Percentiles rank a stretch among this genome's conserved stretches.
Evolutionary conservation across 1,284 basidiomycete species (phyloP).

Genomic region (Puccinia hordei): DNA sequence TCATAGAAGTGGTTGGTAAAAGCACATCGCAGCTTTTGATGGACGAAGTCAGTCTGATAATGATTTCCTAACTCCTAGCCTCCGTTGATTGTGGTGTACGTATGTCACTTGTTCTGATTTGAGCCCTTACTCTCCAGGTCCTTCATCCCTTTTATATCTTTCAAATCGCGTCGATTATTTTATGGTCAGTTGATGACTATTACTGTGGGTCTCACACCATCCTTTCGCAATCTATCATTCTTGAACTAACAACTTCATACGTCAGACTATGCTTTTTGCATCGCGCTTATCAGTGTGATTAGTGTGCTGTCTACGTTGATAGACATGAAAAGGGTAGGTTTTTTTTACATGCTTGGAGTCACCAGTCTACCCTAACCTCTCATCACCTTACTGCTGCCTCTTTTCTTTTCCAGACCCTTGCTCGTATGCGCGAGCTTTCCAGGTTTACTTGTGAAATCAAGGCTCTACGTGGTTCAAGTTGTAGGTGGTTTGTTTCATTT

Average conservation of each 20-base stretch:
- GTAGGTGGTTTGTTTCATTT: slow-evolving; percentile 62
- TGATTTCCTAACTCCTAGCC: slow-evolving; percentile 51
- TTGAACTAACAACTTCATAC: background rate
- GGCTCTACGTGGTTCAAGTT: slow-evolving; percentile 72
- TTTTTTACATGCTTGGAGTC: slow-evolving; percentile 5
- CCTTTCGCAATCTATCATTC: slow-evolving; percentile 6
- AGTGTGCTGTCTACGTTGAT: slow-evolving; percentile 85
- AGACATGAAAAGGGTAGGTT: slow-evolving; percentile 80
- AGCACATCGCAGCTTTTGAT: slow-evolving; percentile 77
- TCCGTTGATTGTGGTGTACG: background rate
- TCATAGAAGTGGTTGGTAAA: slow-evolving; percentile 89
- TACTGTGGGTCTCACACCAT: slow-evolving; percentile 52
- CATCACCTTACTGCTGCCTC: slow-evolving; percentile 46
- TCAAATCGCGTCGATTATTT: slow-evolving; percentile 89
- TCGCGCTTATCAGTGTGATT: slow-evolving; percentile 83
- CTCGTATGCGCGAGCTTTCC: slow-evolving; percentile 95
- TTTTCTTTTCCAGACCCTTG: slow-evolving; percentile 70
- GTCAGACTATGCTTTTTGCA: slow-evolving; percentile 89
- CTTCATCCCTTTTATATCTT: slow-evolving; percentile 98
- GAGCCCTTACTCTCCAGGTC: slow-evolving; percentile 63
- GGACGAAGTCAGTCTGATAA: slow-evolving; percentile 73
- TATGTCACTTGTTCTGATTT: slow-evolving; percentile 14
- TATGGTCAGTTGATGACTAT: slow-evolving; percentile 88
- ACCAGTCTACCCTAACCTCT: background rate
- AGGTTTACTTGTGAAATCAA: slow-evolving; percentile 80